Conservation (phyloP, 441 rosid species). For the Populus hybrid region DNA sequence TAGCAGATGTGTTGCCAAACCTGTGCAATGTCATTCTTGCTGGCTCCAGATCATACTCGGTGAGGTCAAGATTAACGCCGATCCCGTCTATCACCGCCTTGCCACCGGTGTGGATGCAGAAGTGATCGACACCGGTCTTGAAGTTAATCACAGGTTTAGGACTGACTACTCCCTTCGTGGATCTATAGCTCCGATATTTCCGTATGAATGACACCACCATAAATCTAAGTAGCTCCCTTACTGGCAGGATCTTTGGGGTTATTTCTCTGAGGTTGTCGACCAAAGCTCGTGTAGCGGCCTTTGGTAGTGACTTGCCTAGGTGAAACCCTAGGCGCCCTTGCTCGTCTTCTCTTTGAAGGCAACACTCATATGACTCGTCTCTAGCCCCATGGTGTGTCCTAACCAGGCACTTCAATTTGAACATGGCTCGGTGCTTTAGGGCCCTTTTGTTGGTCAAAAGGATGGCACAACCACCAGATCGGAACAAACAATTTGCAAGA, state of each 20-base stretch:
- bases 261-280: conserved; percentile 64
- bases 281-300: conserved; percentile 69
- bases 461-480: conserved; percentile 75
- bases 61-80: conserved; percentile 50
- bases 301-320: conserved; percentile 64
- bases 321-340: conserved; percentile 61
- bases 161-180: conserved; percentile 17
- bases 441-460: conserved; percentile 72
- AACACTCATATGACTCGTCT: conserved; percentile 71
- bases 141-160: conserved; percentile 51
- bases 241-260: conserved; percentile 68
- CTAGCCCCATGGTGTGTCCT: conserved; percentile 83
- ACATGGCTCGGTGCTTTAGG: conserved; percentile 45
- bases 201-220: conserved; percentile 27
- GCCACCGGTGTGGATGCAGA: conserved; percentile 89
- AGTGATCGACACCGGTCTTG: conserved; percentile 76
- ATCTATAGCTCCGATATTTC: conserved; percentile 22
- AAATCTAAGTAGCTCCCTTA: conserved; percentile 61
- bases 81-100: conserved; percentile 92
- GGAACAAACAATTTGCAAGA: conserved; percentile 76
- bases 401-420: conserved; percentile 66
- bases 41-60: conserved; percentile 73
- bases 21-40: conserved; percentile 85
- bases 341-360: conserved; percentile 69
- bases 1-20: conserved; percentile 88